A percentile compares a stretch with the other conserved stretches of the same genome.
These are phyloP conservation scores for Penicillium sp. DNA, from an alignment of 2,329 filamentous ascomycete genomes.

Conservation along the genomic window DNA sequence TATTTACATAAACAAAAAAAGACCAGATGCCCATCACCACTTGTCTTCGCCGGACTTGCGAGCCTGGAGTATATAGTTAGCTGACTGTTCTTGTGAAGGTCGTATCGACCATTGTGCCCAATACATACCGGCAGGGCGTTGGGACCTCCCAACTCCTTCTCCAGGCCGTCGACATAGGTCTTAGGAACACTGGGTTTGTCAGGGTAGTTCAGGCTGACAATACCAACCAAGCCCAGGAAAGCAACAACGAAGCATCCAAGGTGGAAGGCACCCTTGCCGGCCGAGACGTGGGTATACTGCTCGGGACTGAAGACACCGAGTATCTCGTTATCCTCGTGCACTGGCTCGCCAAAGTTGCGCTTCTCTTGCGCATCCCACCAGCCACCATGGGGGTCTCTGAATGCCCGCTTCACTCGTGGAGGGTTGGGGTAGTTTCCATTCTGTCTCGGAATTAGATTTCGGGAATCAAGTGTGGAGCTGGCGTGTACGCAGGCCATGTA, in stretches of 20 bases:
- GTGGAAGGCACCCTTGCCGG: constrained; percentile 66
- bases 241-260: constrained; percentile 63
- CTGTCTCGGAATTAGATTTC: constrained; percentile 28
- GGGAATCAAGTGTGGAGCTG: constrained; percentile 11
- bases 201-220: constrained; percentile 66
- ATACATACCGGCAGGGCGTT: constrained; percentile 62
- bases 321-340: constrained; percentile 94
- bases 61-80: constrained; percentile 31
- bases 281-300: constrained; percentile 78
- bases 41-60: constrained; percentile 39
- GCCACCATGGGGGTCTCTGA: constrained; percentile 85
- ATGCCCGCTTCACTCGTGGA: constrained; percentile 72
- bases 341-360: constrained; percentile 91
- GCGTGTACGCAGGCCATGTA: background rate
- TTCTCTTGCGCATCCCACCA: constrained; percentile 99
- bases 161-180: constrained; percentile 65
- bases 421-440: constrained; percentile 50
- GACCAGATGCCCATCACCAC: constrained; percentile 32
- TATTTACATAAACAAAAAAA: constrained; percentile 40
- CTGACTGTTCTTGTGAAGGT: background rate
- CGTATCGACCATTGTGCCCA: background rate
- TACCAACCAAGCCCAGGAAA: constrained; percentile 62
- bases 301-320: constrained; percentile 85
- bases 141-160: constrained; percentile 69
- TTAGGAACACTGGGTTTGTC: constrained; percentile 66